Conservation (phyloP, 108 stramenopile species). For the Cyclotella baltica region DNA sequence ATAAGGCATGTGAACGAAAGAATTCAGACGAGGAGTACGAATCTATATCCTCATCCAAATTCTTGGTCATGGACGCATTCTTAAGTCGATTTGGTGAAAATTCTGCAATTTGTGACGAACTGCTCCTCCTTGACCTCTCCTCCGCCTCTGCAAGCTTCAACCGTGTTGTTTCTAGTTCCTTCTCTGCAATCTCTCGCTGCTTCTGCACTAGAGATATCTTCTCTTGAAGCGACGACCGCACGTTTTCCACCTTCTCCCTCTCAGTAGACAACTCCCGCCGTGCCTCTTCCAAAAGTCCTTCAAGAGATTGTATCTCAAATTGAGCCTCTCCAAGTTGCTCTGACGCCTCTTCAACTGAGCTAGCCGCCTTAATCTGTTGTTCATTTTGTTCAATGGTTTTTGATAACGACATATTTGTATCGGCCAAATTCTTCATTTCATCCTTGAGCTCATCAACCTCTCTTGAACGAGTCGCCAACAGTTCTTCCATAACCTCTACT, state of each 20-base stretch:
- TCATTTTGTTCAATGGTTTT: conserved; percentile 49
- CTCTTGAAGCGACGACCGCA: conserved; percentile 62
- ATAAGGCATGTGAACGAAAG: conserved; percentile 41
- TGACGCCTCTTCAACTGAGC: conserved; percentile 47
- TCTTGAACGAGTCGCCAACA: conserved; percentile 45
- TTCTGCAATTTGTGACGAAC: conserved; percentile 4
- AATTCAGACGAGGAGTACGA: conserved; percentile 26
- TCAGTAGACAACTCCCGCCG: conserved; percentile 37
- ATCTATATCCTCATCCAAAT: conserved; percentile 23
- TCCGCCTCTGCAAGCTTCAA: conserved; percentile 75
- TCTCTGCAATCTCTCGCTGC: conserved; percentile 66
- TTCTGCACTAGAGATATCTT: conserved; percentile 71
- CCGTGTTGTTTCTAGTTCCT: conserved; percentile 59
- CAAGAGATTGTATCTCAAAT: conserved; percentile 64
- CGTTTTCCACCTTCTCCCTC: conserved; percentile 68
- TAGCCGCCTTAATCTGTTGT: conserved; percentile 59
- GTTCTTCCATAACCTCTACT: conserved; percentile 44
- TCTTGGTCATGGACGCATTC: conserved; percentile 3
- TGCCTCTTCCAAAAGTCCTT: conserved; percentile 61
- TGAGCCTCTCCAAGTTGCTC: conserved; percentile 56
- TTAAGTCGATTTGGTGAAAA: conserved; percentile 7
- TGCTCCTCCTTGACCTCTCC: background rate
- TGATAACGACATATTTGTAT: conserved; percentile 38
- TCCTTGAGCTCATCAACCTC: conserved; percentile 57
- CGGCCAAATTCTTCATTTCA: conserved; percentile 42